phyloP scores from a whole-genome alignment of 2,329 filamentous ascomycete species.

The Pseudogymnoascus sp. region DNA sequence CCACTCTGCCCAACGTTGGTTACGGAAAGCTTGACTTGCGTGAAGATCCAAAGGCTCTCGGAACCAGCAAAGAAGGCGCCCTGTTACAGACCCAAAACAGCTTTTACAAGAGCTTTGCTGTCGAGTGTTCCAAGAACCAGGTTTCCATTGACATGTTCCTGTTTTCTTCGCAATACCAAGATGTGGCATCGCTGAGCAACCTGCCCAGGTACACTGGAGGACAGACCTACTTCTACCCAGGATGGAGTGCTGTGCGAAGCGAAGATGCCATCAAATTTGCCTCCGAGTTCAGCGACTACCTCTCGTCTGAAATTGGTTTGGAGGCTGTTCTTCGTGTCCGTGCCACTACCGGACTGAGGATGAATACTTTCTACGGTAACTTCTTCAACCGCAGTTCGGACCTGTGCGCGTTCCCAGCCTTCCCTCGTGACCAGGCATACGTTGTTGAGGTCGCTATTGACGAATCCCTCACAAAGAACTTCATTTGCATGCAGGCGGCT shows the following conservation, averaged over 20 bases:
- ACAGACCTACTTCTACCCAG: constrained; percentile 97
- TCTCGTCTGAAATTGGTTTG: constrained; percentile 92
- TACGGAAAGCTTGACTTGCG: constrained; percentile 85
- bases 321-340: constrained; percentile 94
- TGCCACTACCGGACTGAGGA: constrained; percentile 86
- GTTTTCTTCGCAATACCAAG: constrained; percentile 92
- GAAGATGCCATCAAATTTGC: constrained; percentile 98
- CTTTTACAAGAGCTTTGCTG: constrained; percentile 98
- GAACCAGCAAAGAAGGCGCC: constrained; percentile 82
- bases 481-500: constrained; percentile 87
- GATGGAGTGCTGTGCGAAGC: constrained; percentile 87
- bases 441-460: constrained; percentile 98
- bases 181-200: constrained; percentile 93
- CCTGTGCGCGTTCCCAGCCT: constrained; percentile 94
- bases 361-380: constrained; percentile 94
- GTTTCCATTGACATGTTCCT: constrained; percentile 98
- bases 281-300: constrained; percentile 89
- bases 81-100: constrained; percentile 87
- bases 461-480: constrained; percentile 82
- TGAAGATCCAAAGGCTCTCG: constrained; percentile 92
- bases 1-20: constrained; percentile 82
- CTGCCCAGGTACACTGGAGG: constrained; percentile 92
- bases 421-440: constrained; percentile 94
- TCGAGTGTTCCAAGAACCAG: constrained; percentile 98
- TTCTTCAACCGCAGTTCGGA: constrained; percentile 99